Evolutionary conservation across 2,329 filamentous ascomycete species (phyloP).

Genomic region (Coleophoma cylindrospora): DNA sequence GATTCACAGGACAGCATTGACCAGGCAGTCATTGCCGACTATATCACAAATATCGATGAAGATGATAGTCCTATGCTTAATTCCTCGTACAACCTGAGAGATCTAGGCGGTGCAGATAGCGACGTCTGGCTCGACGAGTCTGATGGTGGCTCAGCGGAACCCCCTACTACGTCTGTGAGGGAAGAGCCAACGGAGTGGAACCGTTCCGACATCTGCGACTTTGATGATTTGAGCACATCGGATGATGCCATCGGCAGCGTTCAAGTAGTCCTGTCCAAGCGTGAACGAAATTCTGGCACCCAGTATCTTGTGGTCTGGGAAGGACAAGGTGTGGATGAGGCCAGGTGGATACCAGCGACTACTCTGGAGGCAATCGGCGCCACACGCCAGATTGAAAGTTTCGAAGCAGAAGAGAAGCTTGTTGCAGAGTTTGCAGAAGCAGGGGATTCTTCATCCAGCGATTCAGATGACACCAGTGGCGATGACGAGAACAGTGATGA

Average conservation of each 20-base stretch:
- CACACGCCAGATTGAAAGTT: conserved; percentile 24
- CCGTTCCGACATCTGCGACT: conserved; percentile 37
- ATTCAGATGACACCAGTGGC: conserved; percentile 26
- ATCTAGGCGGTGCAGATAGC: conserved; percentile 39
- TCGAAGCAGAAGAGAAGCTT: conserved; percentile 27
- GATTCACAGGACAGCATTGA: conserved; percentile 8
- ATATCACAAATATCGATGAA: conserved; percentile 29
- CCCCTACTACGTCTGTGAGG: conserved; percentile 1
- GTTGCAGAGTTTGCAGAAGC: conserved; percentile 18
- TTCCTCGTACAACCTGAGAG: conserved; percentile 22
- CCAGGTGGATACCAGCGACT: conserved; percentile 39
- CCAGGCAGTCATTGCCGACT: conserved; percentile 23
- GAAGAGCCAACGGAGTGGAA: conserved; percentile 30
- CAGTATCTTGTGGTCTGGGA: conserved; percentile 48
- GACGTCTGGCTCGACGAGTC: conserved; percentile 29
- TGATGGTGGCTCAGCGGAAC: conserved; percentile 15
- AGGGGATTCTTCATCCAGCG: conserved; percentile 16
- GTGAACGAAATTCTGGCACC: conserved; percentile 35
- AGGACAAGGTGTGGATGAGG: conserved; percentile 37
- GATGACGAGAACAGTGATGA: conserved; percentile 31
- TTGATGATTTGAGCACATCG: conserved; percentile 44
- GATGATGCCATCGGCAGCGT: conserved; percentile 37
- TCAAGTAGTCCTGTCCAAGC: conserved; percentile 36
- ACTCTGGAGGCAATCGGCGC: conserved; percentile 26
- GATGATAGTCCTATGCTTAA: conserved; percentile 15